Percentiles rank a stretch among this genome's conserved stretches.
phyloP scores from a whole-genome alignment of 169 alveolate species.

The Babesia microti region DNA sequence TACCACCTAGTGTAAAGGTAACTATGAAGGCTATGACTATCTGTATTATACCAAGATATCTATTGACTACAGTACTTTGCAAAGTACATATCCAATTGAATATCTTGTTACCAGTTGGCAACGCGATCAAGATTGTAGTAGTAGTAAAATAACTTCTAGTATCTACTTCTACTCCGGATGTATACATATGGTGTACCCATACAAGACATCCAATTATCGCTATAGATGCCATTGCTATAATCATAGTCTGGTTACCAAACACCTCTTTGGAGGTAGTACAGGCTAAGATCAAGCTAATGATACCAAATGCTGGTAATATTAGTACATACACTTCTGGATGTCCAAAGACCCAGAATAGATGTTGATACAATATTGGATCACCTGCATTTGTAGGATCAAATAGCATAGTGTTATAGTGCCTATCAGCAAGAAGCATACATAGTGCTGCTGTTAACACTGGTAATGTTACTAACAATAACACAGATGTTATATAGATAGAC shows the following conservation, averaged over 20 bases:
- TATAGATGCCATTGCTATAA: conserved; percentile 65
- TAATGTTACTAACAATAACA: conserved; percentile 29
- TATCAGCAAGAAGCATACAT: conserved; percentile 46
- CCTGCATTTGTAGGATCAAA: conserved; percentile 58
- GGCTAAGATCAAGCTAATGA: conserved; percentile 46
- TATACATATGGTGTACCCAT: conserved; percentile 68
- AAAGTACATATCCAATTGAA: conserved; percentile 57
- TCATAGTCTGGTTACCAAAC: conserved; percentile 60
- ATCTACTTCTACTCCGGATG: conserved; percentile 61
- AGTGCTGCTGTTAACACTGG: conserved; percentile 53
- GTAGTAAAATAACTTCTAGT: conserved; percentile 59
- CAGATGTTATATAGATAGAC: conserved; percentile 17
- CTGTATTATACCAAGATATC: conserved; percentile 19
- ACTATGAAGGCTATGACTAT: conserved; percentile 46
- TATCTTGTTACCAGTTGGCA: conserved; percentile 59
- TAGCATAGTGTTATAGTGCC: conserved; percentile 46
- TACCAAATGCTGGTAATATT: conserved; percentile 55
- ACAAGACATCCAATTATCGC: conserved; percentile 63
- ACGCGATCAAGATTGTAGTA: conserved; percentile 48
- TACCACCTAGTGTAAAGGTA: conserved; percentile 59
- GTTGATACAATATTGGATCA: conserved; percentile 65
- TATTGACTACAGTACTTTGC: conserved; percentile 13
- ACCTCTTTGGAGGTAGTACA: conserved; percentile 34
- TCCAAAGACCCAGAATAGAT: conserved; percentile 61
- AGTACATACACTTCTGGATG: conserved; percentile 63